Percentiles rank a stretch among this genome's conserved stretches.
Conservation (phyloP, 2,329 filamentous ascomycete genomes). For the Trichoderma hamatum region DNA sequence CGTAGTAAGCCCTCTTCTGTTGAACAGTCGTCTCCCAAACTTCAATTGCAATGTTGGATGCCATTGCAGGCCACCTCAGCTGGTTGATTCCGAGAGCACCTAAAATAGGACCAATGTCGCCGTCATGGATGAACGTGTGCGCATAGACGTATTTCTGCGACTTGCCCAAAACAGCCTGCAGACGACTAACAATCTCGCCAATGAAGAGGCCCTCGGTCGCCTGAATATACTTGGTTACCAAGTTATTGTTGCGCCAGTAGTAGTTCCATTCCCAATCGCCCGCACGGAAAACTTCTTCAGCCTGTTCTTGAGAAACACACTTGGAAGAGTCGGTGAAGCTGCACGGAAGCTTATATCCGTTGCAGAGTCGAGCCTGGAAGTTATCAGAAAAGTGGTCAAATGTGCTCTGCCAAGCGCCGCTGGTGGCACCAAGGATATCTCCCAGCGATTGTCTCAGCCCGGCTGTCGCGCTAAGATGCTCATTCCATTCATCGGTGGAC, state of each 20-base stretch:
- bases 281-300: slow-evolving; percentile 19
- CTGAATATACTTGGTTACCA: slow-evolving; percentile 11
- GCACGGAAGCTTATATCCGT: slow-evolving; percentile 18
- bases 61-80: slow-evolving; percentile 21
- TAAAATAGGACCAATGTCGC: slow-evolving; percentile 8
- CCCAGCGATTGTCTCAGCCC: slow-evolving; percentile 9
- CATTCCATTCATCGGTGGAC: slow-evolving; percentile 9
- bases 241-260: slow-evolving; percentile 20
- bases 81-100: slow-evolving; percentile 21
- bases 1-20: neutral
- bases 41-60: slow-evolving; percentile 14
- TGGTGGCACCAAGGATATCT: slow-evolving; percentile 8
- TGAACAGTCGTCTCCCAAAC: slow-evolving; percentile 14
- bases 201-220: slow-evolving; percentile 16
- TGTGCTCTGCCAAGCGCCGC: slow-evolving; percentile 14
- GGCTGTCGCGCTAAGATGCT: slow-evolving; percentile 16
- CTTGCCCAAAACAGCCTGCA: neutral
- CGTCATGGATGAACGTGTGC: slow-evolving; percentile 18
- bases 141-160: slow-evolving; percentile 15
- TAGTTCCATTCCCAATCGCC: slow-evolving; percentile 23
- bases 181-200: slow-evolving; percentile 7
- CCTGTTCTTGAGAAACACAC: slow-evolving; percentile 7
- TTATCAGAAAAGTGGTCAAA: slow-evolving; percentile 26
- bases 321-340: slow-evolving; percentile 14
- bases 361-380: slow-evolving; percentile 19